Evolutionary conservation across 495 filamentous ascomycete genomes (phyloP).

Genomic region (Hypoxylon subgilvum): DNA sequence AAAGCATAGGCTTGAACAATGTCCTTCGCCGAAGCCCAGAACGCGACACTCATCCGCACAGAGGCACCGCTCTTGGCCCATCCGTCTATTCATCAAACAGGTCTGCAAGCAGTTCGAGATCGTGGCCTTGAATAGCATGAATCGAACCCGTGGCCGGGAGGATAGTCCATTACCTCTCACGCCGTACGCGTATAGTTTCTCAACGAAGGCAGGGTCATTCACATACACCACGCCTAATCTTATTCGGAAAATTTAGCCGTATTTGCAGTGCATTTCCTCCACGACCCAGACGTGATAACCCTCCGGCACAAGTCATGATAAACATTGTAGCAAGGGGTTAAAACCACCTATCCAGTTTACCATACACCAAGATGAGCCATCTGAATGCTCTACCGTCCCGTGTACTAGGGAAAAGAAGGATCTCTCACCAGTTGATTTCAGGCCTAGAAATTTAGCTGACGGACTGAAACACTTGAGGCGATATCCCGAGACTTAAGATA

Average conservation of each 20-base stretch:
- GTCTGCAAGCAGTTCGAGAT: conserved; percentile 25
- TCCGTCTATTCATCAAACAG: conserved; percentile 24
- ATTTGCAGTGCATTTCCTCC: conserved; percentile 39
- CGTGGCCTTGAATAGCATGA: conserved; percentile 41
- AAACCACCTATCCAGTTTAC: too few species aligned
- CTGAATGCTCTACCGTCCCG: neutral
- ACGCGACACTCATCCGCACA: conserved; percentile 16
- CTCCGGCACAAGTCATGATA: conserved; percentile 22
- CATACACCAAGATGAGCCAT: too few species aligned
- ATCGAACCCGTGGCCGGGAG: conserved; percentile 27
- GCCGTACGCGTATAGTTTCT: conserved; percentile 25
- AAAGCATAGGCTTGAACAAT: conserved; percentile 27
- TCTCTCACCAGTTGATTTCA: conserved; percentile 47
- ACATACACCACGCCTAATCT: conserved; percentile 26
- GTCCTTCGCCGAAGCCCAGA: conserved; percentile 24
- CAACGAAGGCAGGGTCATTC: conserved; percentile 31
- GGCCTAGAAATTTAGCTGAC: conserved; percentile 53
- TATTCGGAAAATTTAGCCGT: conserved; percentile 33
- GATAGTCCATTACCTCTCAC: conserved; percentile 20
- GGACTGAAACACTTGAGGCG: conserved; percentile 53
- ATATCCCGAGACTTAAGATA: conserved; percentile 13
- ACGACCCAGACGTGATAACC: conserved; percentile 35
- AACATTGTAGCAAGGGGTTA: conserved; percentile 51
- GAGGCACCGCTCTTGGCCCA: conserved; percentile 13
- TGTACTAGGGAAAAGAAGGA: neutral